Evolutionary conservation across 1,139 yeast genomes (phyloP), one percentile per base, ranked within the genome.

Genomic region (Pichia sp.): DNA sequence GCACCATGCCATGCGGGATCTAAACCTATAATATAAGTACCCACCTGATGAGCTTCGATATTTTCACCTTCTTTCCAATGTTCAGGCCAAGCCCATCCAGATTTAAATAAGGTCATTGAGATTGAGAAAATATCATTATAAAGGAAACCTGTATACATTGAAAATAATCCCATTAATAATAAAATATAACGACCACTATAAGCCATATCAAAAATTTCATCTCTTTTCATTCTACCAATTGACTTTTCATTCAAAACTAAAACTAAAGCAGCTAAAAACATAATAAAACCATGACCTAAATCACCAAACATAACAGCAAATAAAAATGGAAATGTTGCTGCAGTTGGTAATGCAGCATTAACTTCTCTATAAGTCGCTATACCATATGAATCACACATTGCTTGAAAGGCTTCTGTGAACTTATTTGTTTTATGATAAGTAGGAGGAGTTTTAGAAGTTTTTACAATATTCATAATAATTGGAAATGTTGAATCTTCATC

Each of bases 221-320:
- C 92, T 57, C 85, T 71, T 57, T 80, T 78, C 76, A 80, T 74
- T 27, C 67, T 69, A 27, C 71, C 76, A 40, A 84, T 69, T 47
- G 70, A 68, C 54, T 71, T 76, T 59, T 84, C 92, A 57, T 79
- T 77, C 44, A 73, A 56, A 7, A 84, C 87, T 54, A 84, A 66
- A 23, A 69, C 60, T 35, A 70, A 61, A 1, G 87, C 89, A 30
- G 82, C 80, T 51, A 80, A 64, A 40, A 77, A 65, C 57, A 84
- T 66, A 47, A 84, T 71, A 51, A 83, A 71, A 4, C 94, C 94
- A 62, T 84, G 94, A 26, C 94, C 94, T 51, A 82, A 64, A 66
- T 84, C 94, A 71, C 94, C 94, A 69, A 84, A 84, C 94, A 84
- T 84, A 55, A 84, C 79, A 31, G 94, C 90, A 66, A 84, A 84